Conservation (phyloP, 305 asterid species). For the Fraxinus sp. region DNA sequence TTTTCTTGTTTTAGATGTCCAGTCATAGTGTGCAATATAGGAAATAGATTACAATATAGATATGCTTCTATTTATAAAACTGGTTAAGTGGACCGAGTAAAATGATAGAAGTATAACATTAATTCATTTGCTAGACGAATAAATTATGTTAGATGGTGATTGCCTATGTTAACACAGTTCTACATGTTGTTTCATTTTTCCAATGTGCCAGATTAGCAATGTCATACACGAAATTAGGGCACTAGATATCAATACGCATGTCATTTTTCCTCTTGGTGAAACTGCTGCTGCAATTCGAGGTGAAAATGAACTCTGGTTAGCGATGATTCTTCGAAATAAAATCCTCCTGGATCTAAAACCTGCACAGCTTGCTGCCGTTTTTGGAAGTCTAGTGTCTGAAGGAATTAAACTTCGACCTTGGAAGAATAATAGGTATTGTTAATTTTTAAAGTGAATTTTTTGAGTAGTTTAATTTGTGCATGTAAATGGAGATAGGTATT, state of each 20-base stretch:
- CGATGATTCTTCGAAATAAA: conserved; percentile 87
- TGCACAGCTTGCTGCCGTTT: conserved; percentile 97
- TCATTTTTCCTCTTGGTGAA: conserved; percentile 93
- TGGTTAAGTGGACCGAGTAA: neutral
- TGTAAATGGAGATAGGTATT: neutral
- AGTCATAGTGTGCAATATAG: neutral
- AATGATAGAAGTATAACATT: neutral
- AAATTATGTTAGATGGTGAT: neutral
- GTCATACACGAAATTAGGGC: conserved; percentile 95
- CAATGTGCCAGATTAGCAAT: conserved; percentile 73
- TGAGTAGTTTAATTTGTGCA: conserved; percentile 8
- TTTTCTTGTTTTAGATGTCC: neutral
- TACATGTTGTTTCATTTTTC: conserved; percentile 16
- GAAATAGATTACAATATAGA: neutral
- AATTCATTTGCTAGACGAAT: neutral
- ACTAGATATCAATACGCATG: conserved; percentile 79
- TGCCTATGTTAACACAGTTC: conserved; percentile 11
- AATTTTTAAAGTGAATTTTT: neutral
- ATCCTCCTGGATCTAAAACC: conserved; percentile 80
- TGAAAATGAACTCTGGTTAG: conserved; percentile 97
- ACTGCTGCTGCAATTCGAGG: conserved; percentile 98
- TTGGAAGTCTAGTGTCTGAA: conserved; percentile 88
- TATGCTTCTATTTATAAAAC: neutral
- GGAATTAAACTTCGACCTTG: conserved; percentile 92
- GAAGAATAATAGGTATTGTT: conserved; percentile 72